phyloP scores from a whole-genome alignment of 768 basidiomycete genomes.

The Mycena vitilis region DNA sequence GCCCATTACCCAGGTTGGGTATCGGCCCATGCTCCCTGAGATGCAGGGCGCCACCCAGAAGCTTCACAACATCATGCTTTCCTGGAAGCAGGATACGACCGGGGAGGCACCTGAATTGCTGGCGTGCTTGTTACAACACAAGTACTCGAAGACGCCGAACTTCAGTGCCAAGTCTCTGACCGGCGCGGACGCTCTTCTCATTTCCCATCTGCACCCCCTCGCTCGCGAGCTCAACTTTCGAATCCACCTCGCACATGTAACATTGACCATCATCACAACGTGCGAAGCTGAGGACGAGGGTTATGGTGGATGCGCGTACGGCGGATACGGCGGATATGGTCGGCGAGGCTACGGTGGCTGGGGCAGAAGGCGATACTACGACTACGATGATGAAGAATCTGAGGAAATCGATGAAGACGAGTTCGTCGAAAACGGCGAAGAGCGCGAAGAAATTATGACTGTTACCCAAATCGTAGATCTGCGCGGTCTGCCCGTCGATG shows the following conservation, averaged over 20 bases:
- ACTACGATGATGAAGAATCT: constrained; percentile 13
- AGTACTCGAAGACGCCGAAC: constrained; percentile 9
- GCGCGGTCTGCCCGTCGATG: constrained; percentile 18
- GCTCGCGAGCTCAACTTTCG: constrained; percentile 33
- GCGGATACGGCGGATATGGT: neutral
- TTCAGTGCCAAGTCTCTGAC: constrained; percentile 31
- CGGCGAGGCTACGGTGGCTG: neutral
- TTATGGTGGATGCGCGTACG: too few relatives aligned
- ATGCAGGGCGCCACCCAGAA: constrained; percentile 29
- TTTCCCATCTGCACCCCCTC: constrained; percentile 34
- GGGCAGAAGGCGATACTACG: neutral
- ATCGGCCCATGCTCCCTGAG: constrained; percentile 31
- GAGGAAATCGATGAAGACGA: constrained; percentile 30
- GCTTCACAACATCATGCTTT: constrained; percentile 30
- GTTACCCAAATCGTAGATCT: constrained; percentile 21
- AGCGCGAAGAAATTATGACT: neutral
- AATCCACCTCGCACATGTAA: constrained; percentile 30
- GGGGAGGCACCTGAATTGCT: constrained; percentile 24
- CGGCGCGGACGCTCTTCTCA: constrained; percentile 32
- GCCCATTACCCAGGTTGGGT: constrained; percentile 14
- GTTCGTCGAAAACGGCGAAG: constrained; percentile 19
- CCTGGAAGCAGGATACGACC: constrained; percentile 31
- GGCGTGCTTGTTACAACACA: constrained; percentile 30
- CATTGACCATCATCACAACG: neutral
- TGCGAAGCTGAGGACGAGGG: constrained; percentile 13